A percentile compares a stretch with the other conserved stretches of the same genome.
Conservation (phyloP, 441 rosid genomes). For the Erodium texanum region DNA sequence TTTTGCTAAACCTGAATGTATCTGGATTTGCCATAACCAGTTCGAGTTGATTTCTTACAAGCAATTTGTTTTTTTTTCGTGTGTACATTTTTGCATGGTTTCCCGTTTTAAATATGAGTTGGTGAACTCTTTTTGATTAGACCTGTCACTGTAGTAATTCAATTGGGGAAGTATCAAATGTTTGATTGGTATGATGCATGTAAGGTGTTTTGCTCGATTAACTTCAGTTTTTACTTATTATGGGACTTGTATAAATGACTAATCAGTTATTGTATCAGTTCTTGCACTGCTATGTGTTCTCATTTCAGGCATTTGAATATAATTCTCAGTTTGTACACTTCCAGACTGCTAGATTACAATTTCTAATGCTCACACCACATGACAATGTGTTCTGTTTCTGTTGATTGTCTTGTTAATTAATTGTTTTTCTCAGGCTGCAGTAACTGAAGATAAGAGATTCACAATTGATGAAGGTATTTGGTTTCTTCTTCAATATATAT, state of each 20-base stretch:
- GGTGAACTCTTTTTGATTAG: neutral
- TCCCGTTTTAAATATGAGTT: neutral
- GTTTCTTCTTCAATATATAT: constrained; percentile 4
- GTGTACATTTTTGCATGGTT: neutral
- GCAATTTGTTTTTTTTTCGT: neutral
- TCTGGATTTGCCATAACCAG: neutral
- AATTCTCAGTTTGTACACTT: neutral
- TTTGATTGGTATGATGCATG: neutral
- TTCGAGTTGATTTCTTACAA: neutral
- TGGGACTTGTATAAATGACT: neutral
- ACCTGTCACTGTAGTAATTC: neutral
- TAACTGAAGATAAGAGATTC: constrained; percentile 41
- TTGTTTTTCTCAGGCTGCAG: constrained; percentile 47
- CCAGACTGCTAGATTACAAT: neutral
- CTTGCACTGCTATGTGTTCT: neutral
- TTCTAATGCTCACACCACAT: neutral
- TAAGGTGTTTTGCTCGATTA: neutral
- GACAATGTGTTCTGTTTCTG: neutral
- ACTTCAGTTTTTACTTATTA: too few relatives aligned
- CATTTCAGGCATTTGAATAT: neutral
- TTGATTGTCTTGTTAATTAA: neutral
- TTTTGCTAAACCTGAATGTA: neutral
- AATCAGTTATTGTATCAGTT: neutral
- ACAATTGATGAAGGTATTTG: constrained; percentile 36
- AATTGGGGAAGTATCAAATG: neutral